Conservation (phyloP, 2,329 filamentous ascomycete species). For the Xylaria sp. region DNA sequence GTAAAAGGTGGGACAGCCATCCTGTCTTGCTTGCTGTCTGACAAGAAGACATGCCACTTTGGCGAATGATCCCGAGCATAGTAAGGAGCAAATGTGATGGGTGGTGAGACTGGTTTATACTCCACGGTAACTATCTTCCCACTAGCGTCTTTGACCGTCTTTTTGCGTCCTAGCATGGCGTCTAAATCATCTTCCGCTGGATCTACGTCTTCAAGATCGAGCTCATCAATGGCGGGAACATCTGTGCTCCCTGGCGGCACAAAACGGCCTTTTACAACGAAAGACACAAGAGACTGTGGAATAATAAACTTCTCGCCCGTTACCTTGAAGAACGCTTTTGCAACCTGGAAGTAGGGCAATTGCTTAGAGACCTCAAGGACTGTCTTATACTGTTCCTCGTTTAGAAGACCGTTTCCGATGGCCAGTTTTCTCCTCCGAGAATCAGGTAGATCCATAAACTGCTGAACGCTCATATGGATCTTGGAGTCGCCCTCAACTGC, state of each 20-base stretch:
- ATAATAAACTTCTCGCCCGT: constrained; percentile 93
- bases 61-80: constrained; percentile 90
- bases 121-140: constrained; percentile 67
- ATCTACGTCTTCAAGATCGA: constrained; percentile 90
- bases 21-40: constrained; percentile 92
- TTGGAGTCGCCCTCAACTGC: constrained; percentile 80
- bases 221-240: constrained; percentile 77
- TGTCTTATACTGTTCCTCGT: constrained; percentile 78
- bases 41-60: constrained; percentile 93
- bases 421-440: constrained; percentile 76
- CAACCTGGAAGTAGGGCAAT: constrained; percentile 83
- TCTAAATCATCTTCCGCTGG: constrained; percentile 92
- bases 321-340: constrained; percentile 98
- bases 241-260: constrained; percentile 84
- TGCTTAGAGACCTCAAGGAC: constrained; percentile 82
- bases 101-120: constrained; percentile 76
- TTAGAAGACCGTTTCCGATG: constrained; percentile 76
- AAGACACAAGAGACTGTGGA: constrained; percentile 88
- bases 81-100: constrained; percentile 90
- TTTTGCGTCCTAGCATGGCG: constrained; percentile 81
- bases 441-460: constrained; percentile 87
- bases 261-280: constrained; percentile 94
- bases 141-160: constrained; percentile 69
- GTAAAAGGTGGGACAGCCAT: constrained; percentile 96
- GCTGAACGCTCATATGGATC: constrained; percentile 80